phyloP scores from a whole-genome alignment of 371 early-diverging fungal genomes.

The Synchytrium microbalum region DNA sequence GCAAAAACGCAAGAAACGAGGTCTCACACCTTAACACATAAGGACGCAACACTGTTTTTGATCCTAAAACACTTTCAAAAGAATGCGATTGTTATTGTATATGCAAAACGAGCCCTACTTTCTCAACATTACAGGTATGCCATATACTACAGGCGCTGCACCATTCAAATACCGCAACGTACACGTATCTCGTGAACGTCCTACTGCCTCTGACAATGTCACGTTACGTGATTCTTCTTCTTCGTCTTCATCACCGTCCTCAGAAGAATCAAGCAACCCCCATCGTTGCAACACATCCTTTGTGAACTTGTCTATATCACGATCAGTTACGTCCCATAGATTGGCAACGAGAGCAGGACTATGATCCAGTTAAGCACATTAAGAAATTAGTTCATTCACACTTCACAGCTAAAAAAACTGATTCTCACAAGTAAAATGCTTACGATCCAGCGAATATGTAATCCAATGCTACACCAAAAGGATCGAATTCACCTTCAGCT shows the following conservation, averaged over 20 bases:
- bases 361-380: background rate
- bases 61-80: too few relatives aligned
- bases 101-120: too few relatives aligned
- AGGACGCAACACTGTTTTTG: too few relatives aligned
- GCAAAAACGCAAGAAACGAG: background rate
- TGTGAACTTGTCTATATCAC: slow-evolving; percentile 91
- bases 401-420: background rate
- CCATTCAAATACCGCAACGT: slow-evolving; percentile 81
- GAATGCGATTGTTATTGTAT: too few relatives aligned
- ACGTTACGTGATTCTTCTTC: background rate
- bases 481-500: slow-evolving; percentile 76
- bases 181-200: slow-evolving; percentile 64
- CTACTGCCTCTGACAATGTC: slow-evolving; percentile 68
- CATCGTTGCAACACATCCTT: slow-evolving; percentile 57
- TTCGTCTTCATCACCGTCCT: background rate
- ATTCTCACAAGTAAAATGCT: slow-evolving; percentile 6
- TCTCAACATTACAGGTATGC: slow-evolving; percentile 57
- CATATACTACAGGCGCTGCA: slow-evolving; percentile 95
- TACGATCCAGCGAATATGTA: slow-evolving; percentile 73
- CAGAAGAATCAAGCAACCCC: slow-evolving; percentile 47
- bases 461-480: slow-evolving; percentile 67
- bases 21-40: too few relatives aligned
- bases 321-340: slow-evolving; percentile 99
- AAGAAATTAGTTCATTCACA: background rate
- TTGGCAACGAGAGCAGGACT: slow-evolving; percentile 88